Percentiles rank a stretch among this genome's conserved stretches.
These are phyloP conservation scores for Oryza glaberrima DNA, from an alignment of 176 grass and related monocot species.

Conservation along the genomic window DNA sequence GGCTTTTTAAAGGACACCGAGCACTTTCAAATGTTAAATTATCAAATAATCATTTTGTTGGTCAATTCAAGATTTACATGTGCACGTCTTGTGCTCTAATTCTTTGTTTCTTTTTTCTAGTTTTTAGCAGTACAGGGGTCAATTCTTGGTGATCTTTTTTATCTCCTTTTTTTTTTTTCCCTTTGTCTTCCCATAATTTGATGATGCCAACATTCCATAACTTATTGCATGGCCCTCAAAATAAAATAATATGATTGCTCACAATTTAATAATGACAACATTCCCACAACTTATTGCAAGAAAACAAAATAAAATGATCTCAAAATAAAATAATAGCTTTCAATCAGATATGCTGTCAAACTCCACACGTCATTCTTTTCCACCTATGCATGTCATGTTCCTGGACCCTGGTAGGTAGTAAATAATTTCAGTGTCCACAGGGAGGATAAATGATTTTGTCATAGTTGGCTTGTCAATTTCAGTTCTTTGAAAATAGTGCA, in stretches of 20 bases:
- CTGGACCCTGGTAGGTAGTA: conserved; percentile 32
- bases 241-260: not conserved
- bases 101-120: conserved; percentile 23
- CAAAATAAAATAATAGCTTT: conserved; percentile 25
- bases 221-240: conserved; percentile 30
- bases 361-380: conserved; percentile 36
- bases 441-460: conserved; percentile 14
- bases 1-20: conserved; percentile 8
- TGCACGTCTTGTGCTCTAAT: not conserved
- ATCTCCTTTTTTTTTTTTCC: not conserved
- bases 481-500: not conserved
- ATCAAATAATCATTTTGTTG: not conserved
- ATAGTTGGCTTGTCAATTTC: conserved; percentile 37
- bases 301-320: not conserved
- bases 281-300: conserved; percentile 24
- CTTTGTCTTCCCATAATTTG: not conserved
- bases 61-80: conserved; percentile 16
- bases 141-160: not conserved
- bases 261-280: conserved; percentile 11
- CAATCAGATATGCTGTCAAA: conserved; percentile 47
- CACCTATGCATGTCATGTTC: conserved; percentile 42
- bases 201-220: conserved; percentile 4
- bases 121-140: not conserved
- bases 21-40: not conserved
- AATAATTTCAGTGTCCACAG: conserved; percentile 28